Evolutionary conservation across 2,329 filamentous ascomycete species (phyloP), one percentile per base, ranked within the genome.

Genomic region (Arachnopeziza araneosa): DNA sequence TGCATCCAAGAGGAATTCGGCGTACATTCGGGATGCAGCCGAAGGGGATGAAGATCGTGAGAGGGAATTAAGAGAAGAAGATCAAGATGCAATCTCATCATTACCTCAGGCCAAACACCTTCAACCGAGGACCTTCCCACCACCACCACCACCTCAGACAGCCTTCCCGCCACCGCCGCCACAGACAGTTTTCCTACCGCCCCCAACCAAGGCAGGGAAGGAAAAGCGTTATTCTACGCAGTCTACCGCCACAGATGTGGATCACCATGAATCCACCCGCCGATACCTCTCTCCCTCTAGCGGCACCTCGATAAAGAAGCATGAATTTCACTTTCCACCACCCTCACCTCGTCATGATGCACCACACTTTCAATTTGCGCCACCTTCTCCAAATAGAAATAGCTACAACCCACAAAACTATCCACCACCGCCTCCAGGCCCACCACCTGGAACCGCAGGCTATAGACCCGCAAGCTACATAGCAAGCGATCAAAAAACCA

Each of bases 1-100:
- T 59, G 92, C 90, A 3, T 89, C 88, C 56, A 95, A 96, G 72
- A 85, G 92, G 58, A 92, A 92, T 77, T 96, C 91, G 4, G 88
- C 90, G 1, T 77, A 93, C 52, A 96, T 96, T 63, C 83, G 86
- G 64, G 87, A 91, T 60, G 91, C 93, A 76, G 90, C 92, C 0
- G 84, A 85, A 63, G 90, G 90, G 21, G 88, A 96, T 64, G 79
- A 82, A 1, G 88, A 91, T n/a, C 83, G 87, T 51, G 91, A 96
- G 73, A 85, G 86, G 57, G 87, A 93, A 71, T 81, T 96, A 3
- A 85, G 90, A 32, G 84, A 83, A 26, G 92, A 96, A 72, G 87
- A 95, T 66, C 87, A 96, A 74, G 93, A 96, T 71, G 85, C 83
- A 57, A 88, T 96, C 68, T 90, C 90, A 6, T 90, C 91, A 1